A percentile compares a stretch with the other conserved stretches of the same genome.
These are phyloP conservation scores for Rhododendron molle DNA, from an alignment of 148 eudicot species.

Conservation along the genomic window DNA sequence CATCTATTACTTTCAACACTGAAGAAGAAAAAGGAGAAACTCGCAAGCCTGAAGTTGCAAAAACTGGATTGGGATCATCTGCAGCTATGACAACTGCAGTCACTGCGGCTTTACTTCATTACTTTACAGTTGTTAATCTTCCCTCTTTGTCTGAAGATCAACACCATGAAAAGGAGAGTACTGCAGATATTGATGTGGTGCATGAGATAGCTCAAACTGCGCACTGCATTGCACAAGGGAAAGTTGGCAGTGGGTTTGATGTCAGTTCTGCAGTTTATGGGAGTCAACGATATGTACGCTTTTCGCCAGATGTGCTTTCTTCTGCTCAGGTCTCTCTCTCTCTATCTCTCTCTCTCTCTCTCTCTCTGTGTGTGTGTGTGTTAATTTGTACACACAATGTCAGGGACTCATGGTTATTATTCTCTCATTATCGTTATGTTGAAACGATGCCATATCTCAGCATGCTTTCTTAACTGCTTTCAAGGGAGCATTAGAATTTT, in stretches of 20 bases:
- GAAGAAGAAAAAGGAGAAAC: constrained; percentile 44
- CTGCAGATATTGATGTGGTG: constrained; percentile 52
- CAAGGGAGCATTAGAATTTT: not conserved
- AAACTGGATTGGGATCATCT: constrained; percentile 97
- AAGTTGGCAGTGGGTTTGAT: constrained; percentile 98
- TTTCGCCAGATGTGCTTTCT: constrained; percentile 92
- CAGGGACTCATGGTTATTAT: not conserved
- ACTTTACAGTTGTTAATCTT: constrained; percentile 73
- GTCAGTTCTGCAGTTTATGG: constrained; percentile 99
- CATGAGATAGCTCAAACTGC: constrained; percentile 37
- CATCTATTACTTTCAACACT: constrained; percentile 76
- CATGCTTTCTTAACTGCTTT: not conserved
- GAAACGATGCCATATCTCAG: not conserved
- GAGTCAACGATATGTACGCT: constrained; percentile 92
- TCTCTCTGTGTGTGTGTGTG: not conserved
- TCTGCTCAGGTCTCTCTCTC: constrained; percentile 76
- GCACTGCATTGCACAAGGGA: constrained; percentile 99
- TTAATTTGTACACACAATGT: not conserved
- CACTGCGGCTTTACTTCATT: constrained; percentile 92
- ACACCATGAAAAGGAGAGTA: constrained; percentile 20
- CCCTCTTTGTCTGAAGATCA: constrained; percentile 33
- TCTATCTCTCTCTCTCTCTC: constrained; percentile 4
- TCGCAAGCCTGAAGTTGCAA: constrained; percentile 96
- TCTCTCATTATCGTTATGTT: not conserved
- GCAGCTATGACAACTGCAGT: constrained; percentile 99